A percentile compares a stretch with the other conserved stretches of the same genome.
phyloP scores from a whole-genome alignment of 768 basidiomycete genomes.

The Xerocomus brunneocitrinus region DNA sequence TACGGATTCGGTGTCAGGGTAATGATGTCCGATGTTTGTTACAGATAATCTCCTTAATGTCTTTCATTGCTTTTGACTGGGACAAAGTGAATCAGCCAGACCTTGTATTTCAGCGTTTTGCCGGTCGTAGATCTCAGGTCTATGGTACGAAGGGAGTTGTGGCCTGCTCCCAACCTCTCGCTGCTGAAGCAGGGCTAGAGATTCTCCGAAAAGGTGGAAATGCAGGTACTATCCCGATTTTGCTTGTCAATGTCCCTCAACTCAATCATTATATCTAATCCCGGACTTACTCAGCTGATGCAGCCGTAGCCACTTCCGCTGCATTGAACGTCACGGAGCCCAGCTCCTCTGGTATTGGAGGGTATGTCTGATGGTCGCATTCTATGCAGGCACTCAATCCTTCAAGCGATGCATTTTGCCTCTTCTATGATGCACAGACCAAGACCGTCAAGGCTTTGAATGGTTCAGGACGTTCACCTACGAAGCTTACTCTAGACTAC shows the following conservation, averaged over 20 bases:
- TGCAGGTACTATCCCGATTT: slow-evolving; percentile 57
- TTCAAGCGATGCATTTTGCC: slow-evolving; percentile 80
- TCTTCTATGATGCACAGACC: slow-evolving; percentile 83
- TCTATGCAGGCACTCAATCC: slow-evolving; percentile 9
- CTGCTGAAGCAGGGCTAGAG: slow-evolving; percentile 87
- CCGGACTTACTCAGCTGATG: slow-evolving; percentile 60
- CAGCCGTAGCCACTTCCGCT: slow-evolving; percentile 89
- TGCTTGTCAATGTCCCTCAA: neutral
- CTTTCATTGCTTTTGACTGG: slow-evolving; percentile 44
- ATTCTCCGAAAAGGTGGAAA: slow-evolving; percentile 92
- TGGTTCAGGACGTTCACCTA: slow-evolving; percentile 86
- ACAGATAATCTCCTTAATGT: slow-evolving; percentile 13
- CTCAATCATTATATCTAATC: neutral
- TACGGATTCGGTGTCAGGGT: slow-evolving; percentile 1
- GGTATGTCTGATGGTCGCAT: slow-evolving; percentile 40
- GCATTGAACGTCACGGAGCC: slow-evolving; percentile 92
- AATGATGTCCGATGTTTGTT: neutral
- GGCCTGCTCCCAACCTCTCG: slow-evolving; percentile 85
- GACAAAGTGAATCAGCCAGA: slow-evolving; percentile 64
- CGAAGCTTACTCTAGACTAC: slow-evolving; percentile 72
- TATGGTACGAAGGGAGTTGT: slow-evolving; percentile 87
- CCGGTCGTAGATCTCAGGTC: slow-evolving; percentile 82
- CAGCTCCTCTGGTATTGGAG: slow-evolving; percentile 88
- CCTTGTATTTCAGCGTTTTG: slow-evolving; percentile 61
- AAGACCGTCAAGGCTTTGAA: slow-evolving; percentile 87